phyloP scores from a whole-genome alignment of 1,139 yeast genomes.

The Cylindricascospora bacillispora region DNA sequence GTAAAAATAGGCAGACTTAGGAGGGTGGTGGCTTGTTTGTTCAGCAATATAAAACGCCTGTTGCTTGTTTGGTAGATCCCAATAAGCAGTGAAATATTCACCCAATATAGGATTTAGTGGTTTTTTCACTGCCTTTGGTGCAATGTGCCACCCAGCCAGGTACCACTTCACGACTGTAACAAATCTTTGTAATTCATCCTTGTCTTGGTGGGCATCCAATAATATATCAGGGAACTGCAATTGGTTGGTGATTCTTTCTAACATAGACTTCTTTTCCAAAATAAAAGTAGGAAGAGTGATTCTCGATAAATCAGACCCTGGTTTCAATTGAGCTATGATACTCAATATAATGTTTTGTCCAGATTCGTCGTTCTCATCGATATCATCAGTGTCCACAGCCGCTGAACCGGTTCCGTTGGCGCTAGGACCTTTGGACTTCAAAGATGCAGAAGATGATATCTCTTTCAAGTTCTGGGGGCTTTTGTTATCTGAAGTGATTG shows the following conservation, averaged over 20 bases:
- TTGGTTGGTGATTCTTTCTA: constrained; percentile 86
- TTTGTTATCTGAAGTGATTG: no score
- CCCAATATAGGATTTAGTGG: constrained; percentile 93
- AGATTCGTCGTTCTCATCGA: constrained; percentile 84
- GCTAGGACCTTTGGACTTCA: background rate
- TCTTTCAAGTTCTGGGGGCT: no score
- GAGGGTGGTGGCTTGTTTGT: constrained; percentile 98
- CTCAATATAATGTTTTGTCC: constrained; percentile 78
- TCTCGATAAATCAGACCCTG: constrained; percentile 80
- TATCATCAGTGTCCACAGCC: constrained; percentile 40
- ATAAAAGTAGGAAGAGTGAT: constrained; percentile 93
- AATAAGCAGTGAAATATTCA: constrained; percentile 77
- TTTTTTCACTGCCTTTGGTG: constrained; percentile 95
- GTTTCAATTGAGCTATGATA: constrained; percentile 80
- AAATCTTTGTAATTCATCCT: constrained; percentile 56
- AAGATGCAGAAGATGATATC: no score
- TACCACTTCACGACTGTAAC: constrained; percentile 74
- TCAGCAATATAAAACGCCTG: constrained; percentile 80
- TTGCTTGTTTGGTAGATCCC: constrained; percentile 68
- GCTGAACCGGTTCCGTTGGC: no score
- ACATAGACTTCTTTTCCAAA: constrained; percentile 88
- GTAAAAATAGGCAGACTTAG: constrained; percentile 87
- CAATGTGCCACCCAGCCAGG: constrained; percentile 92
- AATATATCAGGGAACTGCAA: constrained; percentile 72
- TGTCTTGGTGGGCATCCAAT: constrained; percentile 48